Conservation (phyloP, 345 rosid species). For the Brassica nigra region DNA sequence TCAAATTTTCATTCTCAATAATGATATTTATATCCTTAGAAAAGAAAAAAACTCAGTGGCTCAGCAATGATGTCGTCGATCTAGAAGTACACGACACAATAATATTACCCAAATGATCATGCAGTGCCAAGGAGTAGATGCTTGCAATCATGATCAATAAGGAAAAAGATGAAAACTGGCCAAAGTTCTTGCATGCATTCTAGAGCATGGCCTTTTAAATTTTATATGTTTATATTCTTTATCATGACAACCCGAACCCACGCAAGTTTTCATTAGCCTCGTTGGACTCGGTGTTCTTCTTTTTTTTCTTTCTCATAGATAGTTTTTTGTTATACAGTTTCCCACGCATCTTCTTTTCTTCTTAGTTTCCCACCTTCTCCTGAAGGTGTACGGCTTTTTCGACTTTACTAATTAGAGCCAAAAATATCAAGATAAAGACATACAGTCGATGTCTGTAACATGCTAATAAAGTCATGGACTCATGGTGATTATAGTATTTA, state of each 20-base stretch:
- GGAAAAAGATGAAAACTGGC: neutral
- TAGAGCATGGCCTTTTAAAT: neutral
- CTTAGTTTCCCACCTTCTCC: constrained; percentile 32
- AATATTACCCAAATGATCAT: neutral
- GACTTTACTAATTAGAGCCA: constrained; percentile 45
- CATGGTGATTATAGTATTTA: neutral
- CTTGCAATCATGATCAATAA: neutral
- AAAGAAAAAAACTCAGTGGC: neutral
- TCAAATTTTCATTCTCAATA: neutral
- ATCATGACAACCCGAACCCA: neutral
- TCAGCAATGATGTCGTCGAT: neutral
- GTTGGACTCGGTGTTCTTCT: constrained; percentile 53
- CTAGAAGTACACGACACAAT: neutral
- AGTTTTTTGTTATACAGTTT: constrained; percentile 53
- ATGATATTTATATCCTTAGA: neutral
- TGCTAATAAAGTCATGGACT: neutral
- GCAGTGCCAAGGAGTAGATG: neutral
- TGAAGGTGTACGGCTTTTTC: constrained; percentile 60
- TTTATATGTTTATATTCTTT: neutral
- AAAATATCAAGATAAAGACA: neutral
- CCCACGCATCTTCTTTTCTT: constrained; percentile 67
- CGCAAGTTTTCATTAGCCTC: constrained; percentile 19
- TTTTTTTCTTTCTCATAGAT: constrained; percentile 57
- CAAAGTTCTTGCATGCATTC: neutral
- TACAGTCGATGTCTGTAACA: neutral